A percentile compares a stretch with the other conserved stretches of the same genome.
These are phyloP conservation scores for Eucalyptus guilfoylei DNA, from an alignment of 345 rosid genomes.

Conservation along the genomic window DNA sequence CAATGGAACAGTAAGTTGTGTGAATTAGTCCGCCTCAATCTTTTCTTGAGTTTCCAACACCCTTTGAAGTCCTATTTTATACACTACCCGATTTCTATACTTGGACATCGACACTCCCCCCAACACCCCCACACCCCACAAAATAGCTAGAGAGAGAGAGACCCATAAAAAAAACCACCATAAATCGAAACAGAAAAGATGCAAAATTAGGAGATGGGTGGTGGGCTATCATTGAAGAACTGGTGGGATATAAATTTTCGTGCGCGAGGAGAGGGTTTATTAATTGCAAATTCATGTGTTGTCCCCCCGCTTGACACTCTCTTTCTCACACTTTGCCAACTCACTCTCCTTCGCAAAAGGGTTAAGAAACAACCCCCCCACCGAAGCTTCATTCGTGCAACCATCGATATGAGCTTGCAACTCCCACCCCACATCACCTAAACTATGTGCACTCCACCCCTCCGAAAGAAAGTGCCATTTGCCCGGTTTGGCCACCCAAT, in stretches of 20 bases:
- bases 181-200: slow-evolving; percentile 25
- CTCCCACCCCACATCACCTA: not conserved
- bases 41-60: not conserved
- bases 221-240: not conserved
- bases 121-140: not conserved
- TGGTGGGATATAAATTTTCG: not conserved
- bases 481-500: not conserved
- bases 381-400: not conserved
- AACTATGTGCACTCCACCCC: not conserved
- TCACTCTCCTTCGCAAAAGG: slow-evolving; percentile 12
- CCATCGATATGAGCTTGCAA: not conserved
- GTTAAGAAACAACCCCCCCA: not conserved
- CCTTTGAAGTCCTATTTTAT: not conserved
- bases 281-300: slow-evolving; percentile 4
- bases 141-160: not conserved
- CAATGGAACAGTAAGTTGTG: slow-evolving; percentile 21
- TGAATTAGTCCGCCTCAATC: not conserved
- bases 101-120: not conserved
- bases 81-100: not conserved
- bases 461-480: not conserved
- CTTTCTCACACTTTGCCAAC: slow-evolving; percentile 70
- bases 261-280: not conserved
- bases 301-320: slow-evolving; percentile 55
- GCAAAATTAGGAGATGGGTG: slow-evolving; percentile 26
- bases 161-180: not conserved